Evolutionary conservation across 805 yeast genomes (phyloP).

Genomic region (Candida orba): DNA sequence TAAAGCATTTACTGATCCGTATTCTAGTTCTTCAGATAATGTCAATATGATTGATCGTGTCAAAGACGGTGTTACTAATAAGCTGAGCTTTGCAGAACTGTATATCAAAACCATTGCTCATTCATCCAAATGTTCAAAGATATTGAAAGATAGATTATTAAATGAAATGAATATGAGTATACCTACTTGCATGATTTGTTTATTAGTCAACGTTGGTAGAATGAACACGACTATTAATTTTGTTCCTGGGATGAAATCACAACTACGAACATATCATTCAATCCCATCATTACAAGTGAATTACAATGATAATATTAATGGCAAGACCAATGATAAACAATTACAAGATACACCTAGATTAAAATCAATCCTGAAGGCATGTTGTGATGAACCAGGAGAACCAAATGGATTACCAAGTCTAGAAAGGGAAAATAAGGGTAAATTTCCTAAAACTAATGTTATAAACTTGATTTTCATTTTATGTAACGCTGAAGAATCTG

Average conservation of each 20-base stretch:
- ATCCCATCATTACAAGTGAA: slow-evolving; percentile 82
- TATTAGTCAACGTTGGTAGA: slow-evolving; percentile 86
- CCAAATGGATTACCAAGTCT: slow-evolving; percentile 44
- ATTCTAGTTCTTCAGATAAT: slow-evolving; percentile 33
- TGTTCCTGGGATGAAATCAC: slow-evolving; percentile 92
- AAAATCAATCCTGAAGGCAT: slow-evolving; percentile 82
- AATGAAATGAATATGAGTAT: slow-evolving; percentile 55
- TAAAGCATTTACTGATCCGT: slow-evolving; percentile 62
- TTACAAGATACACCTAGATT: slow-evolving; percentile 93
- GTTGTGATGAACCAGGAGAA: slow-evolving; percentile 60
- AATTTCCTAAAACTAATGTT: slow-evolving; percentile 49
- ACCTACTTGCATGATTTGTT: slow-evolving; percentile 73
- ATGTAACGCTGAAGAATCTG: slow-evolving; percentile 53
- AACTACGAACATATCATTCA: slow-evolving; percentile 86
- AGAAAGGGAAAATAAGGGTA: slow-evolving; percentile 22
- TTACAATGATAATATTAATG: slow-evolving; percentile 26
- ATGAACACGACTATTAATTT: slow-evolving; percentile 93
- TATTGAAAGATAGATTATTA: slow-evolving; percentile 69
- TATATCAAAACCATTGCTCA: slow-evolving; percentile 78
- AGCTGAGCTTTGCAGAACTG: slow-evolving; percentile 73
- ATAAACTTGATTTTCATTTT: slow-evolving; percentile 70
- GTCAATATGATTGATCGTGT: slow-evolving; percentile 26
- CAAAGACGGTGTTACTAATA: slow-evolving; percentile 30
- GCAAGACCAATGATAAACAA: slow-evolving; percentile 53
- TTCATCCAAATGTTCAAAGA: slow-evolving; percentile 75